Conservation (phyloP, 2,329 filamentous ascomycete genomes). For the Talaromyces sp. region DNA sequence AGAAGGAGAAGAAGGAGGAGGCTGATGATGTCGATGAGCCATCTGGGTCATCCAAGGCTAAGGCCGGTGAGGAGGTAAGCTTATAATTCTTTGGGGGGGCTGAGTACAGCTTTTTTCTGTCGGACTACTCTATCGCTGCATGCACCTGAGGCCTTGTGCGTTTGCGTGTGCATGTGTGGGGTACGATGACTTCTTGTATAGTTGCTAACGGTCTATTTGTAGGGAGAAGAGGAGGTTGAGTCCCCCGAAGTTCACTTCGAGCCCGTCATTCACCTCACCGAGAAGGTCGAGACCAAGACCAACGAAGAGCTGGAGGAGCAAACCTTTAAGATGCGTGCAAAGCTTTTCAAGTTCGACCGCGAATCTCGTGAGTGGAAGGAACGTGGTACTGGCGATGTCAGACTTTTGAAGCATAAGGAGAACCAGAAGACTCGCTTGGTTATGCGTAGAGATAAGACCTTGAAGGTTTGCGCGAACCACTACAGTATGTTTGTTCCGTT, state of each 20-base stretch:
- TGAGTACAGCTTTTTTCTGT: constrained; percentile 10
- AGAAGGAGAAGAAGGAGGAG: constrained; percentile 92
- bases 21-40: constrained; percentile 78
- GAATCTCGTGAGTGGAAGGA: constrained; percentile 97
- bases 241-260: constrained; percentile 95
- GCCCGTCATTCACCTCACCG: constrained; percentile 90
- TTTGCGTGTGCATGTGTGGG: not conserved
- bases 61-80: constrained; percentile 56
- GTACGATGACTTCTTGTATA: not conserved
- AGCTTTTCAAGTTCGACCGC: constrained; percentile 97
- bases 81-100: constrained; percentile 27
- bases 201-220: not conserved
- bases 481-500: constrained; percentile 66
- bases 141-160: not conserved
- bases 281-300: constrained; percentile 96
- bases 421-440: constrained; percentile 96
- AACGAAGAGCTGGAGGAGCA: constrained; percentile 98
- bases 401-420: constrained; percentile 97
- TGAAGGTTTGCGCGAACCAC: constrained; percentile 99
- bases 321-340: constrained; percentile 98
- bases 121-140: not conserved
- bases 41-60: constrained; percentile 82
- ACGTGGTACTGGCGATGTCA: constrained; percentile 92
- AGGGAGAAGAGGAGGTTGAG: constrained; percentile 70
- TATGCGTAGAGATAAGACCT: constrained; percentile 98